Base-by-base conservation (phyloP, 176 grass and related monocot genomes). In the Rhynchospora breviuscula region DNA sequence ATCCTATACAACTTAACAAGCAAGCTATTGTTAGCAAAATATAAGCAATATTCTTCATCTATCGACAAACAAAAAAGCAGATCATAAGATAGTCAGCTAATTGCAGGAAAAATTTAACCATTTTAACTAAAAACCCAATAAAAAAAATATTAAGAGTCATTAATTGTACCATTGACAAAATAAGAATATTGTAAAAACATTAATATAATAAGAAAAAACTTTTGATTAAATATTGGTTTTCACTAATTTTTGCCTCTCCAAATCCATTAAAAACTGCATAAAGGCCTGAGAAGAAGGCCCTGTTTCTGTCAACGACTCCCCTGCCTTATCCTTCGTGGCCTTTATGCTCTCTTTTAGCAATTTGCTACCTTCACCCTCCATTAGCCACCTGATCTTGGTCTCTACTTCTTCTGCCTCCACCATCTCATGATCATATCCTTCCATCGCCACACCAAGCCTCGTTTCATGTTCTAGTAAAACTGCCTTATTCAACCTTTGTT, bases 401-500 rank as follows among this genome's bases (percentile, higher is more conserved):
- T 96, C 89, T 69, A 96, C 63, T 85, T 96, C 93, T 14, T 80
- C 76, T 0, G 91, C 89, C 57, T 40, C 82, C 8, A 96, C 89
- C 74, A 85, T 0, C 75, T 73, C 89, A 53, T 40, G 23, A 53
- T 96, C 88, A n/a, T 93, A 93, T 31, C 93, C 93, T 40, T 96
- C 87, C 44, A 96, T 77, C 23, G 9, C 78, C 82, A 93, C 83
- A 45, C 86, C 88, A 1, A 92, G 12, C 73, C 73, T 87, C 70
- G 90, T 89, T 82, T 88, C 88, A 61, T 67, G 13, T 15, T 92
- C 90, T 81, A 80, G 68, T 60, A 96, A 7, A 70, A 91, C 49
- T 78, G 80, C 87, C 81, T 97, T 93, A 59, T 97, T 97, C 73
- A 97, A 58, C 65, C 91, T 85, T 88, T 97, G 91, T 81, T 97